Evolutionary conservation across 169 alveolate genomes (phyloP), one percentile per base, ranked within the genome.

Genomic region (Blepharisma undulans): DNA sequence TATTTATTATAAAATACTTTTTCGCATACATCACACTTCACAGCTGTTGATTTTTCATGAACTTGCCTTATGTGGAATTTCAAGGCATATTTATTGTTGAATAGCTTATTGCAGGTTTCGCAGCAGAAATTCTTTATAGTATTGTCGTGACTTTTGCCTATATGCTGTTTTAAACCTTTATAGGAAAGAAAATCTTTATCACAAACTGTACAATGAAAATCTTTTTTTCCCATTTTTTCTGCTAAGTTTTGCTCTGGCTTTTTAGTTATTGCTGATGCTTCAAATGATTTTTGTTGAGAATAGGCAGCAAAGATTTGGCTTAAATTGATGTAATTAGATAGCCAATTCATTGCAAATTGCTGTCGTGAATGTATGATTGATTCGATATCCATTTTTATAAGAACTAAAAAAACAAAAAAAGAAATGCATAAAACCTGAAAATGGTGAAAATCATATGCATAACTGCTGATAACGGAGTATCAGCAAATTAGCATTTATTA

Each of bases 101-200:
- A 84, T 7, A n/a, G 25, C 32, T 29, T 84, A 16, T 5, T 48
- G 77, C 89, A 84, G 21, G 60, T n/a, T 16, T 59, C 77, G 21
- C 89, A 84, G 33, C 27, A n/a, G 36, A 36, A 21, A 19, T n/a
- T 48, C 10, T 48, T 32, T 0, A 25, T 18, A 6, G 27, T 30
- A 21, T 34, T 48, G 29, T 36, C 30, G 77, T 84, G 89, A 29
- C 33, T 84, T 30, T 84, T 84, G 10, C 89, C 89, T 21, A 34
- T 21, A 33, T 84, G 89, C 30, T 84, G 89, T n/a, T 48, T 32
- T 32, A 84, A 32, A 22, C 89, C 89, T 84, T 84, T 84, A 59
- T 36, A 84, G 22, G 89, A 25, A 14, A n/a, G 16, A 21, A 79
- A 79, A 33, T 25, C 72, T 27, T n/a, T 79, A n/a, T 30, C 7